phyloP scores from a whole-genome alignment of 78 protist species.

The Dictyostelium discoideum region DNA sequence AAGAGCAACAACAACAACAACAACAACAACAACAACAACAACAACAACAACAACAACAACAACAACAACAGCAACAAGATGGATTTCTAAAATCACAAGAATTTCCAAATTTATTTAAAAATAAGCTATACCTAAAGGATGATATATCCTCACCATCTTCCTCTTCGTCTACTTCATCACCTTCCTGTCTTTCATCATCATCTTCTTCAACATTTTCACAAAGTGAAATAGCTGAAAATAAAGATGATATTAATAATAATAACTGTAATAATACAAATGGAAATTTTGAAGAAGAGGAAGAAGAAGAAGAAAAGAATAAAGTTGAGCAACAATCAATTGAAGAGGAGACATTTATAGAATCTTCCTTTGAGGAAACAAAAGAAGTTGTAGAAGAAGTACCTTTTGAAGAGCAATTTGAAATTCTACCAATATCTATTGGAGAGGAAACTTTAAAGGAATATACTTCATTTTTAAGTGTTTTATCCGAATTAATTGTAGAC shows the following conservation, averaged over 20 bases:
- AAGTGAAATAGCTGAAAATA: not conserved
- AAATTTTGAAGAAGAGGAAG: not conserved
- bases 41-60: not conserved
- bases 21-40: not conserved
- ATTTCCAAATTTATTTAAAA: not conserved
- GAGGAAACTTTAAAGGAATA: slow-evolving; percentile 43
- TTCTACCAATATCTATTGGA: slow-evolving; percentile 45
- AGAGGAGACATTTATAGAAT: slow-evolving; percentile 15
- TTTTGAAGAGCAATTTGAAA: slow-evolving; percentile 22
- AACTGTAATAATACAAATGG: not conserved
- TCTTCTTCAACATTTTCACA: not conserved
- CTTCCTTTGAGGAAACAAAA: not conserved
- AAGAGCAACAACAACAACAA: not conserved
- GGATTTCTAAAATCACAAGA: not conserved
- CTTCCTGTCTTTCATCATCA: slow-evolving; percentile 8
- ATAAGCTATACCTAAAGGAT: not conserved
- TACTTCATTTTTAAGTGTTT: not conserved
- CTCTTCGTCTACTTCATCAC: not conserved
- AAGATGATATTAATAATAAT: no score
- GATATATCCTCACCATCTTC: not conserved
- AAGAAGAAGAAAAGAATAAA: not conserved
- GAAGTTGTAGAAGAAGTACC: not conserved
- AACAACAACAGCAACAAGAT: not conserved
- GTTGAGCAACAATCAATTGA: not conserved
- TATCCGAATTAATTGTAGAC: slow-evolving; percentile 6